A percentile compares a stretch with the other conserved stretches of the same genome.
phyloP scores from a whole-genome alignment of 2,329 filamentous ascomycete species.

The Rutstroemia sp. region DNA sequence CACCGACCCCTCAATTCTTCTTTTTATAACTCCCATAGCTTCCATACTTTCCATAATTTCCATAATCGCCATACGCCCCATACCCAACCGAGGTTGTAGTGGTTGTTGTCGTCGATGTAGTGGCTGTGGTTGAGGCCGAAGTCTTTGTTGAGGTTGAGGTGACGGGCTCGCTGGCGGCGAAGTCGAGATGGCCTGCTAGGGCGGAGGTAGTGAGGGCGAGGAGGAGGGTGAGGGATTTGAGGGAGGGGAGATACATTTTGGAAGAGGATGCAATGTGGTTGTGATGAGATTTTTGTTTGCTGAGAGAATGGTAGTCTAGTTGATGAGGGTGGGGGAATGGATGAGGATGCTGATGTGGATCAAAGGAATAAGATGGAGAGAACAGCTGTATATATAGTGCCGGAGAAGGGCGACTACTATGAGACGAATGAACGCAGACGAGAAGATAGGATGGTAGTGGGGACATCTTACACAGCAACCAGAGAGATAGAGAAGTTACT shows the following conservation, averaged over 20 bases:
- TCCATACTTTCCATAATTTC: constrained; percentile 6
- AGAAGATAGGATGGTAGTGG: not conserved
- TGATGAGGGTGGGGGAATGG: not conserved
- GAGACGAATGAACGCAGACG: not conserved
- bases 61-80: constrained; percentile 2
- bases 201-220: not conserved
- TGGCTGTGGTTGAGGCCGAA: not conserved
- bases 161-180: not conserved
- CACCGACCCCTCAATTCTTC: not conserved
- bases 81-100: not conserved
- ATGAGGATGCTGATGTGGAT: not conserved
- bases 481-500: too few relatives aligned
- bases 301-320: not conserved
- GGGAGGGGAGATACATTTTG: not conserved
- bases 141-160: not conserved
- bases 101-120: not conserved
- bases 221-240: not conserved
- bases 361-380: not conserved
- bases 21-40: constrained; percentile 7
- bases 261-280: not conserved
- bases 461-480: not conserved
- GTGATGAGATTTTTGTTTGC: not conserved
- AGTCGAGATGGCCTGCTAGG: not conserved
- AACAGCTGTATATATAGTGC: not conserved
- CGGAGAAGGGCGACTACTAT: not conserved